Conservation (phyloP, 257 asterid genomes). For the Capsicum rhomboideum region DNA sequence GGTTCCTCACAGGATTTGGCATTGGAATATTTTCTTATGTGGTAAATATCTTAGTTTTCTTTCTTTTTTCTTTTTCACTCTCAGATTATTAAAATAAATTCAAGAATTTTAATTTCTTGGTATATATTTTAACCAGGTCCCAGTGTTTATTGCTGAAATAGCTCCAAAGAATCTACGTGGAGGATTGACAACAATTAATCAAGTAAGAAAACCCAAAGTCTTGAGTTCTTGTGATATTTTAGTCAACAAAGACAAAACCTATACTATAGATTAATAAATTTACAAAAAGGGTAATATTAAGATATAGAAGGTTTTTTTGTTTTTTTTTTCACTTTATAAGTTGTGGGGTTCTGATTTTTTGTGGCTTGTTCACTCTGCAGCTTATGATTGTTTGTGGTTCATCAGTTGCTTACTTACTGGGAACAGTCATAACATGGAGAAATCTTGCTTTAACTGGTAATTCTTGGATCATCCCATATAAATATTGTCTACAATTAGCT, state of each 20-base stretch:
- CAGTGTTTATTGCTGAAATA: conserved; percentile 76
- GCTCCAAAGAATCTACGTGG: conserved; percentile 82
- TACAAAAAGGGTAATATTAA: not conserved
- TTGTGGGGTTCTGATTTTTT: not conserved
- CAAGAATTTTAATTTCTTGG: not conserved
- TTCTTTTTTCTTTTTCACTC: not conserved
- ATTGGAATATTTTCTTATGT: conserved; percentile 78
- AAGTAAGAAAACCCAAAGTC: conserved; percentile 25
- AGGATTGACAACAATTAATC: conserved; percentile 77
- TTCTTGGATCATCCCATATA: not conserved
- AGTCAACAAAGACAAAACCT: not conserved
- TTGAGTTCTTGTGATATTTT: not conserved
- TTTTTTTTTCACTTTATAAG: not conserved
- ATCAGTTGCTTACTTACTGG: conserved; percentile 55
- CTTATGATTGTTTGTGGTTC: conserved; percentile 82
- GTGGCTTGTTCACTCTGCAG: conserved; percentile 25
- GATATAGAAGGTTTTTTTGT: not conserved
- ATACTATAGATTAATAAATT: not conserved
- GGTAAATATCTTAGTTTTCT: conserved; percentile 22
- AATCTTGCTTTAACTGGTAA: conserved; percentile 67
- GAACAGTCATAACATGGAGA: conserved; percentile 71
- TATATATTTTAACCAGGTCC: conserved; percentile 44
- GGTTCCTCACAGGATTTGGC: conserved; percentile 82
- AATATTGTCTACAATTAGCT: not conserved
- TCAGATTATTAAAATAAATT: not conserved